Base-by-base conservation (phyloP, 2,329 filamentous ascomycete genomes). In the Grosmannia penicillata region DNA sequence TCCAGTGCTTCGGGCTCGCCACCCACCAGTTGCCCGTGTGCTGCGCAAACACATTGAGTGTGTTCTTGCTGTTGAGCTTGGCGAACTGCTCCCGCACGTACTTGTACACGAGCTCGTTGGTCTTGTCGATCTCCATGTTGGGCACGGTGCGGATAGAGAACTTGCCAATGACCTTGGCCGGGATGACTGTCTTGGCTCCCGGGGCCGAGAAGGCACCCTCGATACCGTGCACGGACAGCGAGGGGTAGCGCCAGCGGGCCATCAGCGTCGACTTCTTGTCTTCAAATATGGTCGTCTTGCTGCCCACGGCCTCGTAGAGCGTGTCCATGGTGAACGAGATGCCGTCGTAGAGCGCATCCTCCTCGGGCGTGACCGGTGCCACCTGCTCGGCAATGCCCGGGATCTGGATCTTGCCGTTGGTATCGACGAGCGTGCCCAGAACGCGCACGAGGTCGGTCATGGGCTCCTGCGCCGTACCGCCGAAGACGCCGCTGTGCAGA, bases 21-120 rank as follows among this genome's bases (percentile, higher is more conserved):
- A 93, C 86, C 91, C 91, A 98, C 91, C 91, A 98, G 65, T 95
- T 95, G 50, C 91, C 91, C 43, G 78, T 79, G 66, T 98, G 91
- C 61, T 89, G 78, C 42, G 87, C 70, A 55, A 70, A 77, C 38
- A 86, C 78, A 51, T 83, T 82, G 54, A 93, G 61, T 14, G 70
- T 86, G 68, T 98, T 98, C 72, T 98, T 98, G 61, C 81, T 91
- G 48, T 75, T 74, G 25, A 96, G 71, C 62, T 86, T 85, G 51
- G 81, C 78, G 58, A 93, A 95, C 49, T 82, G 76, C 47, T 82
- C 77, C 54, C 89, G 72, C 47, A 96, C 71, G 58, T 87, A 82
- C 58, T 82, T 78, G 65, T 76, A 82, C 31, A 98, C 89, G 32
- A 80, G 70, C 55, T 77, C 72, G 63, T 93, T 93, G 53, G 94